A percentile compares a stretch with the other conserved stretches of the same genome.
Evolutionary conservation across 805 yeast genomes (phyloP).

Genomic region (Candida corydali): DNA sequence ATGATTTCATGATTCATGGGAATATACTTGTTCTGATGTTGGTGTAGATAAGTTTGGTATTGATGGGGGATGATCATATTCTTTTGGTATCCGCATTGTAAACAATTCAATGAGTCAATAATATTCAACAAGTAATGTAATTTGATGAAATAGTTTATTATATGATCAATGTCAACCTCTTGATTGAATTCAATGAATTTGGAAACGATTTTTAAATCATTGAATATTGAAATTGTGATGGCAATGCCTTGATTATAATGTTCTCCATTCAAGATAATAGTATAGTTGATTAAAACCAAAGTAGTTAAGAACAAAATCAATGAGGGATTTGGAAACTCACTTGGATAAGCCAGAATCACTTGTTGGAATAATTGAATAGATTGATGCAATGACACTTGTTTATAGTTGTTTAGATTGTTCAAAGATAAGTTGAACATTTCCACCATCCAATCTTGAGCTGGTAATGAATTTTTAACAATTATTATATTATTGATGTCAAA

Average conservation of each 20-base stretch:
- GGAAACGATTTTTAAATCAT: slow-evolving; percentile 52
- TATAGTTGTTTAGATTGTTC: slow-evolving; percentile 34
- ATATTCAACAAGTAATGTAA: slow-evolving; percentile 45
- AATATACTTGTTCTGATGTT: slow-evolving; percentile 6
- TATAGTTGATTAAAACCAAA: slow-evolving; percentile 45
- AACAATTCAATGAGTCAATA: slow-evolving; percentile 28
- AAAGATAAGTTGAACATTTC: slow-evolving; percentile 41
- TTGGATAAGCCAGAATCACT: slow-evolving; percentile 11
- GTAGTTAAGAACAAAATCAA: slow-evolving; percentile 26
- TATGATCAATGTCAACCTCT: slow-evolving; percentile 23
- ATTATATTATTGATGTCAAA: slow-evolving; percentile 23
- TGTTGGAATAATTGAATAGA: slow-evolving; percentile 32
- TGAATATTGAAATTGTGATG: slow-evolving; percentile 48
- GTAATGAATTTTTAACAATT: slow-evolving; percentile 18
- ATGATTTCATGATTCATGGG: neutral
- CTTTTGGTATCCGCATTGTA: slow-evolving; percentile 32
- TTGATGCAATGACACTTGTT: slow-evolving; percentile 27
- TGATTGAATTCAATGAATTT: slow-evolving; percentile 35
- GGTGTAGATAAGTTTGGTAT: neutral
- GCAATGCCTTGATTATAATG: slow-evolving; percentile 56
- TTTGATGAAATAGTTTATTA: slow-evolving; percentile 33
- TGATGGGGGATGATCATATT: slow-evolving; percentile 1
- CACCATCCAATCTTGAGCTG: slow-evolving; percentile 27
- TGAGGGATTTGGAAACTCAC: slow-evolving; percentile 19
- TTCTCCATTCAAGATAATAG: slow-evolving; percentile 56